Conservation (phyloP, 1,139 yeast genomes). For the Geotrichum cucujoidarum region DNA sequence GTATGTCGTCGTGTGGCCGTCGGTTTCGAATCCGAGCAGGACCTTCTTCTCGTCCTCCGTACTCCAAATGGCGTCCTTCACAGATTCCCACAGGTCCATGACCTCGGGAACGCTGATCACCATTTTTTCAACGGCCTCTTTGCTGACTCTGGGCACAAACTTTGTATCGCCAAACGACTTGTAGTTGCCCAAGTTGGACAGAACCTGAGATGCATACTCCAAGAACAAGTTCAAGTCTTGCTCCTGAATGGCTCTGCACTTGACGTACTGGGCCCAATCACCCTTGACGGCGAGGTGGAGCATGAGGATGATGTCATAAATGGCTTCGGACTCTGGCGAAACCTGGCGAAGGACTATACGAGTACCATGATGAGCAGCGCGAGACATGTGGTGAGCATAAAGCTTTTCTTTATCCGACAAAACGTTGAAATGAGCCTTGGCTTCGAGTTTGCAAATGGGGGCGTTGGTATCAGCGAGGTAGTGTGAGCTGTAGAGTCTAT, state of each 20-base stretch:
- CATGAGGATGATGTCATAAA: constrained; percentile 60
- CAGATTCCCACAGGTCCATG: constrained; percentile 41
- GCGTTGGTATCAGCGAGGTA: constrained; percentile 46
- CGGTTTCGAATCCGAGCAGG: constrained; percentile 71
- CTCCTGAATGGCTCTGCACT: constrained; percentile 2
- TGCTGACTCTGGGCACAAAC: constrained; percentile 61
- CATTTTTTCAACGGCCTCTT: constrained; percentile 37
- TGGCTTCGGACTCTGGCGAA: constrained; percentile 70
- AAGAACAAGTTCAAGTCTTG: constrained; percentile 42
- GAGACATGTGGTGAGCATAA: constrained; percentile 76
- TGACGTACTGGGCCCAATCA: neutral
- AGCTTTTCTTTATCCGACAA: constrained; percentile 50
- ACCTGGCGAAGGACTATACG: constrained; percentile 76
- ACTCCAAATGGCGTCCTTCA: constrained; percentile 49
- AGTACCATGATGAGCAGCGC: constrained; percentile 79
- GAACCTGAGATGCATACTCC: constrained; percentile 76
- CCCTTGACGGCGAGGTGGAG: constrained; percentile 50
- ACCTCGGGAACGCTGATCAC: constrained; percentile 30
- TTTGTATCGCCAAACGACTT: constrained; percentile 87
- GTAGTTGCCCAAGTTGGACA: constrained; percentile 78
- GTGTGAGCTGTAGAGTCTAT: constrained; percentile 7
- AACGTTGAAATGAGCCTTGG: constrained; percentile 44
- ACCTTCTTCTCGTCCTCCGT: constrained; percentile 44
- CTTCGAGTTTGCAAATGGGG: constrained; percentile 37
- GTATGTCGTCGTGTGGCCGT: constrained; percentile 70